Percentiles rank a stretch among this genome's conserved stretches.
phyloP scores from a whole-genome alignment of 106 monocot genomes.

The Gastrodia elata region DNA sequence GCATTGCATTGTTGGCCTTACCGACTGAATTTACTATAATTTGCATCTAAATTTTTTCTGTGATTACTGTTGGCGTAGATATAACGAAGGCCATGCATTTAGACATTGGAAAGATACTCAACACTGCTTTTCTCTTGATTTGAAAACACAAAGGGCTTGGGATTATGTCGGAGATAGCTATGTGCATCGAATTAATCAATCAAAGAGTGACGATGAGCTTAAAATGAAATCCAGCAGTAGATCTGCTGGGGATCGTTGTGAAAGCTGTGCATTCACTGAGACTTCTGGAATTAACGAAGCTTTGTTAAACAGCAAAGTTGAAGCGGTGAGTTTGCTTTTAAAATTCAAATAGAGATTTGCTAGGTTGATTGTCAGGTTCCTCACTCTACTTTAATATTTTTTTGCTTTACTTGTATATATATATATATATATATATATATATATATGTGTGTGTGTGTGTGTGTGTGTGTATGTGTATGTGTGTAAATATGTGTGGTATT shows the following conservation, averaged over 20 bases:
- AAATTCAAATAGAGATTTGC: neutral
- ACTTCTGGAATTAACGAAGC: slow-evolving; percentile 47
- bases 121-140: slow-evolving; percentile 89
- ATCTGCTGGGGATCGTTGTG: slow-evolving; percentile 32
- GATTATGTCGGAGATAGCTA: slow-evolving; percentile 96
- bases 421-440: too few relatives aligned
- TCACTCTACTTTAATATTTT: neutral
- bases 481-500: neutral
- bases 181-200: slow-evolving; percentile 90
- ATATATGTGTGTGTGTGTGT: too few relatives aligned
- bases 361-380: neutral
- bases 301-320: slow-evolving; percentile 70
- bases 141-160: slow-evolving; percentile 78
- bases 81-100: slow-evolving; percentile 90
- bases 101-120: slow-evolving; percentile 87
- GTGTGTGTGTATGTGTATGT: too few relatives aligned
- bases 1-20: neutral
- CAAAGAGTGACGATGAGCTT: slow-evolving; percentile 61
- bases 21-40: neutral
- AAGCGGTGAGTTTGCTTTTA: slow-evolving; percentile 36
- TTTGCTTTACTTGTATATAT: too few relatives aligned
- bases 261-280: slow-evolving; percentile 40
- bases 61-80: slow-evolving; percentile 24
- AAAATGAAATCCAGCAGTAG: slow-evolving; percentile 34
- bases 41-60: neutral